Evolutionary conservation across 2,329 filamentous ascomycete genomes (phyloP).

Genomic region (Cryphonectria naterciae): DNA sequence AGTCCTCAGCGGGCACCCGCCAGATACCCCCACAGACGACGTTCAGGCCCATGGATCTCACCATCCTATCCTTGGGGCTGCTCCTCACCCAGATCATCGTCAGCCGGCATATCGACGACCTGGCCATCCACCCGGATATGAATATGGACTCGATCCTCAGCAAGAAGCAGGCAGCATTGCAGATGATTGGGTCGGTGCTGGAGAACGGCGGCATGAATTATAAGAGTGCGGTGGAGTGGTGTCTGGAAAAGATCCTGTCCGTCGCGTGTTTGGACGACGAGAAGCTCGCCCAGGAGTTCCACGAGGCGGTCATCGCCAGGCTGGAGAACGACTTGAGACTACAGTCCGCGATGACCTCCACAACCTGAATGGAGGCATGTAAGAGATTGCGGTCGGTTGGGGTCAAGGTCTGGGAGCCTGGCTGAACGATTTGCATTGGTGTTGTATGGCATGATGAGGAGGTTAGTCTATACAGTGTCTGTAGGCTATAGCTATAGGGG

Average conservation of each 20-base stretch:
- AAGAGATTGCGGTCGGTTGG: not conserved
- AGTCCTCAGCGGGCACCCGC: not conserved
- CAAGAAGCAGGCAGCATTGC: conserved; percentile 10
- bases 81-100: conserved; percentile 17
- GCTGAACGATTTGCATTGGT: not conserved
- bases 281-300: conserved; percentile 12
- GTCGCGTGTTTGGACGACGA: conserved; percentile 14
- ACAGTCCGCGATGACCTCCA: not conserved
- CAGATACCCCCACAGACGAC: not conserved
- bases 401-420: not conserved
- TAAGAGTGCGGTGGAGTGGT: conserved; percentile 10
- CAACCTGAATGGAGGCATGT: not conserved
- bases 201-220: conserved; percentile 16
- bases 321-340: conserved; percentile 11
- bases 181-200: conserved; percentile 1
- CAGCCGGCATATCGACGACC: conserved; percentile 4
- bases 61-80: conserved; percentile 11
- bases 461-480: too few species aligned
- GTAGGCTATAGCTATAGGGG: too few species aligned
- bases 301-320: conserved; percentile 6
- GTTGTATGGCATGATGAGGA: not conserved
- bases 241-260: conserved; percentile 7
- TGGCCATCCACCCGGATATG: conserved; percentile 6
- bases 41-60: conserved; percentile 14
- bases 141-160: conserved; percentile 3